Percentiles rank a stretch among this genome's conserved stretches.
Conservation (phyloP, 768 basidiomycete genomes). For the Suillus bovinus region DNA sequence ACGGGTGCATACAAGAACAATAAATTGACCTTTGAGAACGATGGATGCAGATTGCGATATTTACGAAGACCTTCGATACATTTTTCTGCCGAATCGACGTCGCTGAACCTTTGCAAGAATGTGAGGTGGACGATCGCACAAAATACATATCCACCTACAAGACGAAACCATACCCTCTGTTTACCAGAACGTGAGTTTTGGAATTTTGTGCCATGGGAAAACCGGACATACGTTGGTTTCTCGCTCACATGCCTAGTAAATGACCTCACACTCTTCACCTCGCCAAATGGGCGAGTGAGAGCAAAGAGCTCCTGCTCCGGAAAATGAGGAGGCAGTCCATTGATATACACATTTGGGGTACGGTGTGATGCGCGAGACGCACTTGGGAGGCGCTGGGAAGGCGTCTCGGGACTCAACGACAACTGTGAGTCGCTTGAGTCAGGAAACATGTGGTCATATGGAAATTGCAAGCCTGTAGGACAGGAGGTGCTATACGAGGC, state of each 20-base stretch:
- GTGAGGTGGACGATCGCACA: conserved; percentile 8
- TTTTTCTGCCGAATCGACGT: conserved; percentile 64
- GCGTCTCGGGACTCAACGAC: conserved; percentile 16
- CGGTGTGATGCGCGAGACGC: conserved; percentile 17
- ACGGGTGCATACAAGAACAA: conserved; percentile 4
- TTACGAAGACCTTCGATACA: conserved; percentile 72
- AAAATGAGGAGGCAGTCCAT: conserved; percentile 81
- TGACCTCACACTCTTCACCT: conserved; percentile 74
- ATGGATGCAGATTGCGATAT: conserved; percentile 80
- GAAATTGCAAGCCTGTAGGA: conserved; percentile 15
- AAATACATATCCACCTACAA: conserved; percentile 49
- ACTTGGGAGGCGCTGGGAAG: conserved; percentile 15
- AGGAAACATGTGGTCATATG: conserved; percentile 14
- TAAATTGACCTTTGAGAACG: conserved; percentile 72
- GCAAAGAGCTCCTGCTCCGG: conserved; percentile 78
- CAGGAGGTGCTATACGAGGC: conserved; percentile 29
- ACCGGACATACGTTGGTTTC: conserved; percentile 48
- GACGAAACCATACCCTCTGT: conserved; percentile 78
- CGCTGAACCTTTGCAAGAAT: conserved; percentile 55
- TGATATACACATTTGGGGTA: conserved; percentile 86
- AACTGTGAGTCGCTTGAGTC: conserved; percentile 16
- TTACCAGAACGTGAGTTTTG: conserved; percentile 16
- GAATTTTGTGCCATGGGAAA: conserved; percentile 13
- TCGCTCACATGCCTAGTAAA: conserved; percentile 84
- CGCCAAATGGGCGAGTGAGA: conserved; percentile 71